A percentile compares a stretch with the other conserved stretches of the same genome.
Evolutionary conservation across 2,329 filamentous ascomycete genomes (phyloP).

Genomic region (Chaetomium globosum): DNA sequence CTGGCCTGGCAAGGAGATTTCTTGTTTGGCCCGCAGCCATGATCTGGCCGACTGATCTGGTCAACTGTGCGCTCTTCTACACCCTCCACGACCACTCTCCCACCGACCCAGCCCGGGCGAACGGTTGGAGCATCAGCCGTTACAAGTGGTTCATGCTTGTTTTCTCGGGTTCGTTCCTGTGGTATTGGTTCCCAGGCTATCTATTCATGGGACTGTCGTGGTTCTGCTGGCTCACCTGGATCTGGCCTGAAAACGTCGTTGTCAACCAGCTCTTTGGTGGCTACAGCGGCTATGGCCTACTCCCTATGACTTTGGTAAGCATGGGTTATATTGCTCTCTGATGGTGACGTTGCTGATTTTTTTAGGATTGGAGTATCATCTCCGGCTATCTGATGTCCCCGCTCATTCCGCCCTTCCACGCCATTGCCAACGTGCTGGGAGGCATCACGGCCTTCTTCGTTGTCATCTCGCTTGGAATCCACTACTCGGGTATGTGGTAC

Average conservation of each 20-base stretch:
- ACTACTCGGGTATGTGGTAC: slow-evolving; percentile 61
- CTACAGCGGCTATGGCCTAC: slow-evolving; percentile 43
- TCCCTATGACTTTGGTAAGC: slow-evolving; percentile 44
- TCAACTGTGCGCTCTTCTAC: slow-evolving; percentile 65
- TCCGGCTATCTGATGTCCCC: slow-evolving; percentile 55
- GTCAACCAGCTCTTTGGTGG: slow-evolving; percentile 55
- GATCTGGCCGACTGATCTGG: slow-evolving; percentile 64
- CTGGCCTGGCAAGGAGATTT: slow-evolving; percentile 61
- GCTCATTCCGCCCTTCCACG: slow-evolving; percentile 56
- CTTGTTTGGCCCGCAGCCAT: slow-evolving; percentile 64
- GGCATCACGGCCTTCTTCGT: slow-evolving; percentile 60
- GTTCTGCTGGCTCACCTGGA: slow-evolving; percentile 52
- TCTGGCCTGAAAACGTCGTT: slow-evolving; percentile 49
- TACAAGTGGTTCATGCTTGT: slow-evolving; percentile 65
- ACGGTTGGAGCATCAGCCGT: slow-evolving; percentile 66
- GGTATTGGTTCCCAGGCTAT: slow-evolving; percentile 60
- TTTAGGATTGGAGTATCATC: slow-evolving; percentile 46
- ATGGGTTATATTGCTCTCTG: not conserved
- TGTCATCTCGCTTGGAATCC: slow-evolving; percentile 59
- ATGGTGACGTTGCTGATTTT: slow-evolving; percentile 15
- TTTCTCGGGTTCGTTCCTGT: slow-evolving; percentile 54
- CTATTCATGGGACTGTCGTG: slow-evolving; percentile 54
- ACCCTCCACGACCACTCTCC: slow-evolving; percentile 64
- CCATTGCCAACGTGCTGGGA: slow-evolving; percentile 58
- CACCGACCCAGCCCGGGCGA: slow-evolving; percentile 54